Percentiles rank a stretch among this genome's conserved stretches.
Evolutionary conservation across 2,329 filamentous ascomycete species (phyloP).

Genomic region (Periconia sp.): DNA sequence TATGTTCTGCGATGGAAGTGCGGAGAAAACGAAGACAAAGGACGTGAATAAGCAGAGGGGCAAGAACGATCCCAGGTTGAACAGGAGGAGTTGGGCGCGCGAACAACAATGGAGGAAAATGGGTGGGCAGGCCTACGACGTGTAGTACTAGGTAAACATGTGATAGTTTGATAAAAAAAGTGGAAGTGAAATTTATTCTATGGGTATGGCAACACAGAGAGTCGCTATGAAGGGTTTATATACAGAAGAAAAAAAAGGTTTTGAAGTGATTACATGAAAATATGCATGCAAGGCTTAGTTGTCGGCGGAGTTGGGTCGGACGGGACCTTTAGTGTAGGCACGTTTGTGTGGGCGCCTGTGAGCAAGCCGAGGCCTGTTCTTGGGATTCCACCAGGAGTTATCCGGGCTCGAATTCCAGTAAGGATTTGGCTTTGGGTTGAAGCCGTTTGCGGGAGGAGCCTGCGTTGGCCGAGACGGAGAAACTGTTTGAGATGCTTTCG

Average conservation of each 20-base stretch:
- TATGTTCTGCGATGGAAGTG: constrained; percentile 24
- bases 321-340: background rate
- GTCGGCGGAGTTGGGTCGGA: background rate
- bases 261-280: background rate
- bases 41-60: constrained; percentile 10
- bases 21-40: constrained; percentile 20
- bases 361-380: background rate
- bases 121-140: constrained; percentile 11
- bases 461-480: background rate
- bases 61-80: background rate
- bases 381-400: background rate
- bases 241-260: background rate
- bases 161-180: background rate
- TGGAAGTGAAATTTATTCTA: background rate
- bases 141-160: background rate
- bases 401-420: background rate
- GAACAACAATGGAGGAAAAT: constrained; percentile 18
- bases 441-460: background rate
- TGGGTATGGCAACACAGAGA: background rate
- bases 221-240: background rate
- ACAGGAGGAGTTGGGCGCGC: constrained; percentile 16
- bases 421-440: background rate
- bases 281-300: background rate
- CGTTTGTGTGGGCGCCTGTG: background rate
- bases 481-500: background rate